Evolutionary conservation across 306 rosid species (phyloP).

Genomic region (Lathyrus aphaca): DNA sequence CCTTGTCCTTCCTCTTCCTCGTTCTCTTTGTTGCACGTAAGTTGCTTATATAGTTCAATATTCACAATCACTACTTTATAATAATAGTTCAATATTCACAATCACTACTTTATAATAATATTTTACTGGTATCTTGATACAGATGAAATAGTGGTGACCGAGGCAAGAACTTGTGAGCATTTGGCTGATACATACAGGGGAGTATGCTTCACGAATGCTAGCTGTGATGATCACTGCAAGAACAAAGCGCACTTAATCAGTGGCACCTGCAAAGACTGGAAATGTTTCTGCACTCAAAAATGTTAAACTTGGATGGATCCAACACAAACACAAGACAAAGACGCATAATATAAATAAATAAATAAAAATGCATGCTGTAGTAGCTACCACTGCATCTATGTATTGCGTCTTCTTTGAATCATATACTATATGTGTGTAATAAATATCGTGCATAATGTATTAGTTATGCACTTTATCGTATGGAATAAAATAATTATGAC

Average conservation of each 20-base stretch:
- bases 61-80: background rate
- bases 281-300: constrained; percentile 4
- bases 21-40: constrained; percentile 40
- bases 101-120: background rate
- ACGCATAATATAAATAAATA: background rate
- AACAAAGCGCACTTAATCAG: constrained; percentile 1
- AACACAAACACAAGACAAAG: background rate
- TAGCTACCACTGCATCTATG: no score
- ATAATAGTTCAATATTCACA: background rate
- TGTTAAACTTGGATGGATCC: background rate
- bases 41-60: no score
- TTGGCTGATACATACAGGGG: constrained; percentile 18
- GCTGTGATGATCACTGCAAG: constrained; percentile 23
- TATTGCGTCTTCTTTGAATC: no score
- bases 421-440: no score
- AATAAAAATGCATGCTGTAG: background rate
- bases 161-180: background rate
- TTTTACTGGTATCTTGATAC: no score
- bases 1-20: constrained; percentile 39
- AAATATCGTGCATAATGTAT: no score
- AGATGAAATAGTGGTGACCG: background rate
- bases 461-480: no score
- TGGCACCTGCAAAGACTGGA: background rate
- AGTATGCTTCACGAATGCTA: background rate
- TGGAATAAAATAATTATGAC: no score